phyloP scores from a whole-genome alignment of 1,284 basidiomycete genomes.

The Moesziomyces antarcticus region DNA sequence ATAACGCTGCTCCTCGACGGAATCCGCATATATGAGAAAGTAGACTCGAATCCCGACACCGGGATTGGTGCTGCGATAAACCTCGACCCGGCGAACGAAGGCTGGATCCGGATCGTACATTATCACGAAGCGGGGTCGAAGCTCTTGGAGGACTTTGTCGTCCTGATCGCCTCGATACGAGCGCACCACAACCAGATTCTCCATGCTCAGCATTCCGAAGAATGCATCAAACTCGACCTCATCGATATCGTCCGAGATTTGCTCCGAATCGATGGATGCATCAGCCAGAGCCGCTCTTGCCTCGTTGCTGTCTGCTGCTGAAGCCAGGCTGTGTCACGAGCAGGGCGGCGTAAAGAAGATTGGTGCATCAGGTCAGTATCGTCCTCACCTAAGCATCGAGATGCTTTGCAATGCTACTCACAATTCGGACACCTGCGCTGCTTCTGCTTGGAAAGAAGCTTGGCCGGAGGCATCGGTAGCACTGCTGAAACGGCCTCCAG shows the following conservation, averaged over 20 bases:
- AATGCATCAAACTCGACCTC: conserved; percentile 72
- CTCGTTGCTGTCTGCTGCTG: conserved; percentile 12
- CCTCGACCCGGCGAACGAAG: conserved; percentile 91
- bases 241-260: conserved; percentile 30
- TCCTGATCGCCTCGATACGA: conserved; percentile 93
- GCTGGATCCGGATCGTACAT: conserved; percentile 91
- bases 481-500: conserved; percentile 17
- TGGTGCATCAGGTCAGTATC: neutral
- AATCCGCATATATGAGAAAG: conserved; percentile 91
- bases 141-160: conserved; percentile 85
- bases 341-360: neutral
- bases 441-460: conserved; percentile 70
- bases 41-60: conserved; percentile 89
- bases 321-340: conserved; percentile 14
- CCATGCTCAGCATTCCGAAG: conserved; percentile 83
- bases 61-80: conserved; percentile 83
- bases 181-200: conserved; percentile 85
- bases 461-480: conserved; percentile 19
- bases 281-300: conserved; percentile 5
- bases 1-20: conserved; percentile 95
- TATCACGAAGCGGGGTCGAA: conserved; percentile 89
- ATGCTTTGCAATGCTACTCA: conserved; percentile 68
- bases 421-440: conserved; percentile 74
- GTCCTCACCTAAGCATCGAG: neutral
- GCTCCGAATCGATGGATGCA: conserved; percentile 12